Conservation (phyloP, 345 rosid genomes). For the Moringa oleifera region DNA sequence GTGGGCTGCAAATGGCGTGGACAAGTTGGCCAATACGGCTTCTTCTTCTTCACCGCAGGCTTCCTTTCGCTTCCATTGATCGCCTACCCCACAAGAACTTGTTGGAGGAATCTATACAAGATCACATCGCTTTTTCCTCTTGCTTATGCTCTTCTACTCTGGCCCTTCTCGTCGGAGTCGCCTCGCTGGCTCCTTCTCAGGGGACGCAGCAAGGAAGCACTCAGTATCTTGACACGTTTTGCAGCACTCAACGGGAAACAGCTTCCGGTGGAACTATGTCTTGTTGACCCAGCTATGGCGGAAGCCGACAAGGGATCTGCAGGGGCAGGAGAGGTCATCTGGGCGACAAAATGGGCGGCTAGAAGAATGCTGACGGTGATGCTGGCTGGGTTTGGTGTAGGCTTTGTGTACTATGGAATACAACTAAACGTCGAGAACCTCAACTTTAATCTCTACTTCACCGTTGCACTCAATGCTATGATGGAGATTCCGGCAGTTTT, state of each 20-base stretch:
- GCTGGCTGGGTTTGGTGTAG: slow-evolving; percentile 58
- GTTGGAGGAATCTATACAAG: slow-evolving; percentile 52
- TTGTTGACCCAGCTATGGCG: slow-evolving; percentile 27
- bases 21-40: slow-evolving; percentile 71
- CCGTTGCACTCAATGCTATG: slow-evolving; percentile 53
- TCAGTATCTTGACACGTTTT: slow-evolving; percentile 37
- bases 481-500: slow-evolving; percentile 45
- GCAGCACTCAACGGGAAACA: slow-evolving; percentile 47
- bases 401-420: slow-evolving; percentile 69
- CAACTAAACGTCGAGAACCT: slow-evolving; percentile 72
- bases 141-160: slow-evolving; percentile 31
- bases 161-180: slow-evolving; percentile 60
- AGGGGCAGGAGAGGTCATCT: slow-evolving; percentile 11
- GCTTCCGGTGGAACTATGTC: slow-evolving; percentile 34
- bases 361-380: slow-evolving; percentile 43
- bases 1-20: slow-evolving; percentile 78
- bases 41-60: slow-evolving; percentile 67
- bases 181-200: slow-evolving; percentile 71
- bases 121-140: slow-evolving; percentile 52
- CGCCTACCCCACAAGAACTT: slow-evolving; percentile 46
- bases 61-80: slow-evolving; percentile 61
- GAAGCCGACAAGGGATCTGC: neutral
- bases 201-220: slow-evolving; percentile 50
- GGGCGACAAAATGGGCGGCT: slow-evolving; percentile 64
- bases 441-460: slow-evolving; percentile 49